phyloP scores from a whole-genome alignment of 129 eudicot genomes.

The Centrapalus pauciflorus region DNA sequence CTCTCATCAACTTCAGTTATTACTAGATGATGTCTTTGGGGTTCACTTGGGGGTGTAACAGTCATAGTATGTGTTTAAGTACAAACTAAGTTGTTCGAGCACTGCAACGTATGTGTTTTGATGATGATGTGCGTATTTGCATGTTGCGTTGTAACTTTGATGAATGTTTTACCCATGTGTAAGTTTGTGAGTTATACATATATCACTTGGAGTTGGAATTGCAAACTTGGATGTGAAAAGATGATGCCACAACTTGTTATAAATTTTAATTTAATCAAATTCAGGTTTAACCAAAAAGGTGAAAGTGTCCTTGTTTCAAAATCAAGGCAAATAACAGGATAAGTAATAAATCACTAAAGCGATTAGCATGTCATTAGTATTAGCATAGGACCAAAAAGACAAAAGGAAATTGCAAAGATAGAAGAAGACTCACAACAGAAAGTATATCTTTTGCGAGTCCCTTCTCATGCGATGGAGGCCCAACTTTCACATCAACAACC shows the following conservation, averaged over 20 bases:
- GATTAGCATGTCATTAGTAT: not conserved
- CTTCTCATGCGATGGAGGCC: conserved; percentile 86
- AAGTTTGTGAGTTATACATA: not conserved
- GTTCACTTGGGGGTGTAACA: not conserved
- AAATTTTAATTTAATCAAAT: not conserved
- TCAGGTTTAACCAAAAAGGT: not conserved
- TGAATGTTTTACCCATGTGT: not conserved
- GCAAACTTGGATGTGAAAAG: not conserved
- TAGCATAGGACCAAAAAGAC: not conserved
- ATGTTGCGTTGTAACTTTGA: not conserved
- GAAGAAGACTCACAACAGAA: conserved; percentile 56
- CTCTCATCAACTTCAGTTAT: not conserved
- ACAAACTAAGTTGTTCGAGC: not conserved
- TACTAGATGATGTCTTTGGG: not conserved
- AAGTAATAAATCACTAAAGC: not conserved
- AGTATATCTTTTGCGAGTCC: conserved; percentile 77
- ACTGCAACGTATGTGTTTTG: too few relatives aligned
- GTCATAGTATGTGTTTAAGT: not conserved
- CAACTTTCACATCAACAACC: conserved; percentile 90
- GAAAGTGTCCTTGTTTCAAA: not conserved
- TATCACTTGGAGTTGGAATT: not conserved
- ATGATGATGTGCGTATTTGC: too few relatives aligned
- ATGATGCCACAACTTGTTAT: not conserved
- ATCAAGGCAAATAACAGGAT: not conserved
- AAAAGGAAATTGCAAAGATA: not conserved